A percentile compares a stretch with the other conserved stretches of the same genome.
These are phyloP conservation scores for Coniochaeta sp. DNA, from an alignment of 2,329 filamentous ascomycete genomes.

Conservation along the genomic window DNA sequence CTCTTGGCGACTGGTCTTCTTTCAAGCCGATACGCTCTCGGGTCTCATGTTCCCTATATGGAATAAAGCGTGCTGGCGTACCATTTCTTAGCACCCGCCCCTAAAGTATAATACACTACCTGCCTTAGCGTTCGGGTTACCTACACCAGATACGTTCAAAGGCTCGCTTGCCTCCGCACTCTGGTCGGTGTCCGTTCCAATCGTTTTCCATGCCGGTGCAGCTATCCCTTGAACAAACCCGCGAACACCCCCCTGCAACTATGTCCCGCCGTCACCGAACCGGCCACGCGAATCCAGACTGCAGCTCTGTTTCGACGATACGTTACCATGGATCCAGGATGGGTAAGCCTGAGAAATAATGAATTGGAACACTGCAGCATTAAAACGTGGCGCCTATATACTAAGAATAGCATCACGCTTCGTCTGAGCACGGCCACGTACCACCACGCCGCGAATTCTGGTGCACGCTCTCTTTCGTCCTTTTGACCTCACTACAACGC, in stretches of 20 bases:
- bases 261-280: neutral
- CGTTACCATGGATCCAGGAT: slow-evolving; percentile 21
- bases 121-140: neutral
- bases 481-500: neutral
- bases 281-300: neutral
- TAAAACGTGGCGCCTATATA: slow-evolving; percentile 21
- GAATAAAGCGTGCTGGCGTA: neutral
- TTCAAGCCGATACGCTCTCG: neutral
- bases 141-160: neutral
- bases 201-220: neutral
- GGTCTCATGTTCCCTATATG: neutral
- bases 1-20: neutral
- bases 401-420: slow-evolving; percentile 21
- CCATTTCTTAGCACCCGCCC: neutral
- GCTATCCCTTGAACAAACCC: neutral
- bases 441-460: slow-evolving; percentile 8
- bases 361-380: slow-evolving; percentile 20
- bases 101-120: neutral
- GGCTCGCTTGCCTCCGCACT: slow-evolving; percentile 1
- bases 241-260: neutral
- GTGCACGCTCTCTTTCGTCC: neutral
- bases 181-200: neutral
- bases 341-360: slow-evolving; percentile 20
- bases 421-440: slow-evolving; percentile 11
- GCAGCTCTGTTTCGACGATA: slow-evolving; percentile 16